Base-by-base conservation (phyloP, 2,329 filamentous ascomycete species). In the Aspergillus pseudotamarii region DNA sequence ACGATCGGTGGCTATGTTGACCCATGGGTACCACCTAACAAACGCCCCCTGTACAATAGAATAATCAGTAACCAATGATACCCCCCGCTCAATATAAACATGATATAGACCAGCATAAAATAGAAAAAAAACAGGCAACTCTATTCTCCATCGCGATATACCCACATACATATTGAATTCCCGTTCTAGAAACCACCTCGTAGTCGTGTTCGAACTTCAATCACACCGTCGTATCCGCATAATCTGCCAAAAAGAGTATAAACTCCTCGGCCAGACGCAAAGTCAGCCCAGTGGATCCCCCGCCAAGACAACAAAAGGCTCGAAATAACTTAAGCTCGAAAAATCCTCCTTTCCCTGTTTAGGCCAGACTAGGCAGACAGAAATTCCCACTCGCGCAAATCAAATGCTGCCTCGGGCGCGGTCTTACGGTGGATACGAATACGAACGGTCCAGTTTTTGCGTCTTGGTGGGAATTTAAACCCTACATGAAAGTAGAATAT, bases 1-100 rank as follows among this genome's bases (percentile, higher is more conserved):
- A 72, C 62, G 57, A 66, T 32, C 68, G 71, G 32, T 72, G 70
- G 70, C 51, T 36, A 26, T 54, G 51, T 14, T 54, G 21, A 36
- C 26, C 26, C 48, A n/a, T 26, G 4, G 26, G 5, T 48, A 14
- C 45, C 45, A 26, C 45, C 11, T 14, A 10, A 51, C 4, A 23
- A 23, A 45, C 3, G 10, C 21, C 21, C 26, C 48, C 48, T 30
- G 48, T 51, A n/a, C 48, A 30, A 51, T 30, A 30, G 26, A n/a
- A 34, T 12, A n/a, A 10, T 14, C 9, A 11, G n/a, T 19, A 10
- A 28, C 23, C 26, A 30, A 19, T 30, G 48, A 51, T 30, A 51
- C 26, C 14, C 26, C 26, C 26, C n/a, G 6, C 12, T 28, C 28
- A 14, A 36, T 36, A 36, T 36, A 6, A 36, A 2, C 26, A 48